Conservation (phyloP, 148 eudicot species). For the Hydrangea macrophylla region DNA sequence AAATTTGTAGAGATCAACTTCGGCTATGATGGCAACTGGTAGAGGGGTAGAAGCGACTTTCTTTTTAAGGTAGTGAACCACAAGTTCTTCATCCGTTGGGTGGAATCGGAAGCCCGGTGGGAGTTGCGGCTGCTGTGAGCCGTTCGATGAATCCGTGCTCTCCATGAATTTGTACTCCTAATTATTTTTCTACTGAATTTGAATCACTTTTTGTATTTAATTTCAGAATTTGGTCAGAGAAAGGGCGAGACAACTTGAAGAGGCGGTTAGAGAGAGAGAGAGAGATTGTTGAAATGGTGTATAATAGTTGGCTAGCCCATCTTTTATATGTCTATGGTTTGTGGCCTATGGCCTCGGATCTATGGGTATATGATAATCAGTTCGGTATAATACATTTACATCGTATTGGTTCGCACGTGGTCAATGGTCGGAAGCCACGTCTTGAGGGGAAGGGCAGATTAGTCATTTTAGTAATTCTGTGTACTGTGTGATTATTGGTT, state of each 20-base stretch:
- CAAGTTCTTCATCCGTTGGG: conserved; percentile 55
- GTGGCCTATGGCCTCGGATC: background rate
- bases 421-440: background rate
- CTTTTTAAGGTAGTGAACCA: conserved; percentile 48
- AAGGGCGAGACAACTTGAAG: background rate
- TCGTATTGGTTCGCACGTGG: no score
- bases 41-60: conserved; percentile 43
- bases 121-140: conserved; percentile 33
- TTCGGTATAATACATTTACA: background rate
- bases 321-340: background rate
- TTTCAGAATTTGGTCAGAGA: background rate
- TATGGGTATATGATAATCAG: no score
- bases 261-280: background rate
- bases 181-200: background rate
- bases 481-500: no score
- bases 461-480: conserved; percentile 8
- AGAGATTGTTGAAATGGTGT: conserved; percentile 4
- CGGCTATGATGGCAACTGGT: conserved; percentile 50
- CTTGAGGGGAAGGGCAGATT: background rate
- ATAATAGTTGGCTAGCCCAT: background rate
- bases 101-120: conserved; percentile 58
- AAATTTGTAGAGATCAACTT: conserved; percentile 50
- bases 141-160: conserved; percentile 35
- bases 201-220: background rate
- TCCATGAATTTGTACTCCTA: conserved; percentile 24